These are phyloP conservation scores for Penicillium psychrofluorescens DNA, from an alignment of 495 filamentous ascomycete species.

Conservation along the genomic window DNA sequence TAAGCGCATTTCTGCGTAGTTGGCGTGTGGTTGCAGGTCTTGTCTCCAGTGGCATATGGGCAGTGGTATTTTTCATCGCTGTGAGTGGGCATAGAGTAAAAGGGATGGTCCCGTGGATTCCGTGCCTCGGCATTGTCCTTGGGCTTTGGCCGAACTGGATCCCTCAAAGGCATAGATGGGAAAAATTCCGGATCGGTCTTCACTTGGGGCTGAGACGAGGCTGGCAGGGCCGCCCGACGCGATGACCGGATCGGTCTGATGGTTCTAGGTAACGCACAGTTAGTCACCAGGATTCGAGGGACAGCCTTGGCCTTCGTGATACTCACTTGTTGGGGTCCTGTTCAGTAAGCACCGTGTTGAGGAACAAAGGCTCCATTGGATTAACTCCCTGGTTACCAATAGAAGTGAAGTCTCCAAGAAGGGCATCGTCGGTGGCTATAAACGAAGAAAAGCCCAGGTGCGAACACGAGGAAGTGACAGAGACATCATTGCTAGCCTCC, in stretches of 20 bases:
- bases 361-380: constrained; percentile 37
- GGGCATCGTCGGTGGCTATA: constrained; percentile 31
- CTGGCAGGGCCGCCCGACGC: constrained; percentile 28
- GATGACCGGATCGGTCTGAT: constrained; percentile 31
- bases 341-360: constrained; percentile 33
- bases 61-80: constrained; percentile 83
- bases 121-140: constrained; percentile 44
- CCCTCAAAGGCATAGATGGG: constrained; percentile 29
- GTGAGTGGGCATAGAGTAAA: constrained; percentile 65
- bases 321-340: constrained; percentile 42
- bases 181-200: constrained; percentile 35
- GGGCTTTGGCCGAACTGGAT: constrained; percentile 33
- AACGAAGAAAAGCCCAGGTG: constrained; percentile 35
- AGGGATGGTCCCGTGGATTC: constrained; percentile 67
- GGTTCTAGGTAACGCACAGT: constrained; percentile 23
- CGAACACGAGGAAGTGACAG: constrained; percentile 38
- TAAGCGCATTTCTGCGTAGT: constrained; percentile 97
- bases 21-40: constrained; percentile 73
- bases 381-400: constrained; percentile 31
- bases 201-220: constrained; percentile 24
- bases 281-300: constrained; percentile 5
- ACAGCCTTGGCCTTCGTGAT: not conserved
- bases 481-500: constrained; percentile 39
- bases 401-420: constrained; percentile 33
- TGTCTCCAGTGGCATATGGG: constrained; percentile 64